Percentiles rank a stretch among this genome's conserved stretches.
These are phyloP conservation scores for Heracleum sosnowskyi DNA, from an alignment of 129 eudicot genomes.

Conservation along the genomic window DNA sequence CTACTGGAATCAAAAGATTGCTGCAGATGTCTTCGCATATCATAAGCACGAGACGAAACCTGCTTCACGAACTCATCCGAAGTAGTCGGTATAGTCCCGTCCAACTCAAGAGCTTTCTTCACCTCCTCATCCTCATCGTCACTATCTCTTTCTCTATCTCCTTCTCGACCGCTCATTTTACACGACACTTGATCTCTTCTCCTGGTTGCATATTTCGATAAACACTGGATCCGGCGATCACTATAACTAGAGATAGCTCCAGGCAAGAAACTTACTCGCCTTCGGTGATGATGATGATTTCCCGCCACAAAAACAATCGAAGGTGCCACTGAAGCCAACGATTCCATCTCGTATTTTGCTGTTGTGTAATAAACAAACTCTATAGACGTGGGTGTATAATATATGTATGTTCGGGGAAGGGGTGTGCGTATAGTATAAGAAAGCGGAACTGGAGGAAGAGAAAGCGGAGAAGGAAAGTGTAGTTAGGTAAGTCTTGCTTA, in stretches of 20 bases:
- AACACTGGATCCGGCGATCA: conserved; percentile 5
- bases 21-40: conserved; percentile 91
- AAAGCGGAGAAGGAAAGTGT: conserved; percentile 1
- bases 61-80: conserved; percentile 76
- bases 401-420: conserved; percentile 2
- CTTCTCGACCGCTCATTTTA: conserved; percentile 24
- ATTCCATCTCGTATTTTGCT: conserved; percentile 39
- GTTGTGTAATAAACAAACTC: not conserved
- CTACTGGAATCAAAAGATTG: conserved; percentile 74
- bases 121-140: conserved; percentile 56
- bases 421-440: conserved; percentile 16
- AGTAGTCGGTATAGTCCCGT: conserved; percentile 85
- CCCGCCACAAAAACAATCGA: conserved; percentile 44
- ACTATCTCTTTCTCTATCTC: conserved; percentile 10
- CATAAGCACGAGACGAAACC: conserved; percentile 94
- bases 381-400: not conserved
- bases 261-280: conserved; percentile 36
- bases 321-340: conserved; percentile 69
- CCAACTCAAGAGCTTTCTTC: conserved; percentile 77
- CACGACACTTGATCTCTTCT: conserved; percentile 13
- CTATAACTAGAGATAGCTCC: conserved; percentile 11
- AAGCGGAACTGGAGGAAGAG: conserved; percentile 17
- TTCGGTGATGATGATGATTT: conserved; percentile 45
- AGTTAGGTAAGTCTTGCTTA: not conserved
- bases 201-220: conserved; percentile 15